Evolutionary conservation across 129 eudicot genomes (phyloP), one percentile per base, ranked within the genome.

Genomic region (Escallonia rubra): DNA sequence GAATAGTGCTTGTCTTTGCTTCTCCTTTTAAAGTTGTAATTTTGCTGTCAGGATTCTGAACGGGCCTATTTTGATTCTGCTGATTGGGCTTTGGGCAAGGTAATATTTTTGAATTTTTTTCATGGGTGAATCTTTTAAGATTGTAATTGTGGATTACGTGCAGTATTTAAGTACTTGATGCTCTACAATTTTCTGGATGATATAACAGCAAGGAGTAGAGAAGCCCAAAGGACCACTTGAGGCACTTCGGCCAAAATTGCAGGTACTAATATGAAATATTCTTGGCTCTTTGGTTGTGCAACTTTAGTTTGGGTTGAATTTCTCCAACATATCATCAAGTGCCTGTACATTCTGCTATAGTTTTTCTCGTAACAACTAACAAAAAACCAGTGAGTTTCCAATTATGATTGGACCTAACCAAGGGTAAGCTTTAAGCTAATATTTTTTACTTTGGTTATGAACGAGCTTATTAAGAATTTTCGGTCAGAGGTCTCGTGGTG

Each of bases 11-110:
- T 34, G 50, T 48, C 23, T 13, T 16, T 50, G 56, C 42, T 66
- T 71, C 65, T 64, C 44, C 41, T 72, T 65, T 43, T 14, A 47
- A 58, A 59, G 63, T 3, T 63, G 52, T 59, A 10, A 38, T 74
- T 72, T 75, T 79, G 61, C 63, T 80, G 39, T 43, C 80, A 89
- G 98, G 98, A 93, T 82, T 95, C 86, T 79, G 98, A 93, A 74
- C 91, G 96, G 41, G 96, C 96, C 42, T 93, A 89, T 70, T 93
- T 93, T 78, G 98, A 93, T 81, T 93, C 98, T 73, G 98, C 98
- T 66, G 98, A 93, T 67, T 93, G 98, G 98, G 98, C 98, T 78
- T 64, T 93, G 59, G 95, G 96, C 70, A 93, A 93, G 98, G 98
- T 93, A 75, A 43, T 48, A 23, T 49, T 41, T 10, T 40, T 23